Conservation (phyloP, 106 monocot species). For the Apostasia ramifera region DNA sequence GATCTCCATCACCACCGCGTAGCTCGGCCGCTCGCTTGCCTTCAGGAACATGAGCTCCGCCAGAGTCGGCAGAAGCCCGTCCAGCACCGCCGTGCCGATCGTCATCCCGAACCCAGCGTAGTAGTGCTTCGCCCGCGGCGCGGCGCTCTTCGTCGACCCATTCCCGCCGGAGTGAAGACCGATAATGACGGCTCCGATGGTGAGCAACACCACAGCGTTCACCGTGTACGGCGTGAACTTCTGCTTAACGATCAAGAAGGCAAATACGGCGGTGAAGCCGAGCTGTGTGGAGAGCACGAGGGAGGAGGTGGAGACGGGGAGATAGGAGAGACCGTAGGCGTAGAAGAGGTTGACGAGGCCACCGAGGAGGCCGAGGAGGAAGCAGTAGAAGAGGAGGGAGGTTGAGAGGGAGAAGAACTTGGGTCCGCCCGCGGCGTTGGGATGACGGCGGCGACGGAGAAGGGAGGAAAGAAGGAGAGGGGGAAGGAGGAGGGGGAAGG, state of each 20-base stretch:
- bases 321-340: constrained; percentile 6
- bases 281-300: constrained; percentile 7
- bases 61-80: constrained; percentile 13
- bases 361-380: not conserved
- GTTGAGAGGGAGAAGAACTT: not conserved
- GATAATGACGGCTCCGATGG: constrained; percentile 12
- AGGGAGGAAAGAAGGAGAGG: not conserved
- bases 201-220: constrained; percentile 17
- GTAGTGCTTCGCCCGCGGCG: constrained; percentile 5
- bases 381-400: not conserved
- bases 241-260: constrained; percentile 20
- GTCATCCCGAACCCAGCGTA: constrained; percentile 10
- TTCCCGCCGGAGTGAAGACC: constrained; percentile 6
- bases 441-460: not conserved
- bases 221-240: constrained; percentile 18
- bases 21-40: constrained; percentile 5
- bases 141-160: constrained; percentile 1
- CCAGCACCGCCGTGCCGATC: constrained; percentile 7
- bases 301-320: constrained; percentile 9
- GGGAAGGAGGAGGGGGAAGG: constrained; percentile 4
- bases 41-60: constrained; percentile 14
- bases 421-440: not conserved
- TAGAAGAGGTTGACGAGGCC: constrained; percentile 2
- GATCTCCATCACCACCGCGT: constrained; percentile 26
- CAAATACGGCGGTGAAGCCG: not conserved